These are phyloP conservation scores for Phaseolus lunatus DNA, from an alignment of 306 rosid genomes.

Conservation along the genomic window DNA sequence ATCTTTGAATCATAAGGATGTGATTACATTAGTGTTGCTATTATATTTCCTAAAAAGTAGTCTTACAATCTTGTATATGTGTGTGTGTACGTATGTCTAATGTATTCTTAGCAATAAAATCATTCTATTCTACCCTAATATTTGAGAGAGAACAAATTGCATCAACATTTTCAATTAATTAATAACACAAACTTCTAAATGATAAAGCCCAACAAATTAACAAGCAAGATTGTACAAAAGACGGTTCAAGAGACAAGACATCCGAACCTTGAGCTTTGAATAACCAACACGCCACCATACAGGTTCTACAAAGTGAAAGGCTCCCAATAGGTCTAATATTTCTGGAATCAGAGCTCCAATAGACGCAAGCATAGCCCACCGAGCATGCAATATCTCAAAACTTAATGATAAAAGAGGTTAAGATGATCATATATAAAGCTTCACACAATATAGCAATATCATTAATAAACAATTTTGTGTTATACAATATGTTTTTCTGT, in stretches of 20 bases:
- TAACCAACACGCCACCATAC: slow-evolving; percentile 99
- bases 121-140: too few relatives aligned
- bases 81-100: too few relatives aligned
- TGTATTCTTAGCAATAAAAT: too few relatives aligned
- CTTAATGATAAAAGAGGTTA: slow-evolving; percentile 54
- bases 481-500: background rate
- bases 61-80: too few relatives aligned
- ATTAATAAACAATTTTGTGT: slow-evolving; percentile 12
- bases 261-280: slow-evolving; percentile 84
- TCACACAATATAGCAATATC: slow-evolving; percentile 8
- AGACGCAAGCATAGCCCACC: slow-evolving; percentile 99
- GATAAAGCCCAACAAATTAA: slow-evolving; percentile 21
- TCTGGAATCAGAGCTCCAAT: slow-evolving; percentile 88
- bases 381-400: slow-evolving; percentile 96
- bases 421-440: slow-evolving; percentile 36
- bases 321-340: slow-evolving; percentile 72
- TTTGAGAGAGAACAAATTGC: background rate
- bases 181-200: slow-evolving; percentile 37
- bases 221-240: slow-evolving; percentile 19
- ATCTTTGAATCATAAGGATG: too few relatives aligned
- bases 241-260: slow-evolving; percentile 7
- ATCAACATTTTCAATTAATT: slow-evolving; percentile 28
- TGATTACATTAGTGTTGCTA: too few relatives aligned
- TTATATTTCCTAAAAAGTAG: too few relatives aligned
- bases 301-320: slow-evolving; percentile 90